Conservation (phyloP, 768 basidiomycete genomes). For the Phanerochaete carnosa region DNA sequence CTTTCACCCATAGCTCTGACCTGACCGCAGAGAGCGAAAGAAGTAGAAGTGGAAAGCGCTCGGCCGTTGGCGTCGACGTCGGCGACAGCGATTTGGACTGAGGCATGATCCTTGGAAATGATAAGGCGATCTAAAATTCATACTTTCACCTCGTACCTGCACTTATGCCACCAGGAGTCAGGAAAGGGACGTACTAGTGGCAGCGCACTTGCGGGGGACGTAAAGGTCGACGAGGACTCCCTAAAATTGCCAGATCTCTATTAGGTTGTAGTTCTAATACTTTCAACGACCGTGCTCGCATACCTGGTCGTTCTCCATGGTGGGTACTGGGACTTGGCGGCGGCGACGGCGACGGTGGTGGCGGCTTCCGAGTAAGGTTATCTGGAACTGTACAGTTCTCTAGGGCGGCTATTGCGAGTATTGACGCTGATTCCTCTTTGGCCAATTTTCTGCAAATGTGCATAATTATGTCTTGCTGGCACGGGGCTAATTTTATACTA, state of each 20-base stretch:
- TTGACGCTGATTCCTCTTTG: conserved; percentile 10
- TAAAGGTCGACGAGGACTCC: conserved; percentile 99
- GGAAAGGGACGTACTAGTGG: conserved; percentile 74
- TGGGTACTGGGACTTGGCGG: conserved; percentile 24
- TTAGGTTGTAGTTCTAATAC: conserved; percentile 3
- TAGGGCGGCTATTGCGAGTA: conserved; percentile 11
- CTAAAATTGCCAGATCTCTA: conserved; percentile 34
- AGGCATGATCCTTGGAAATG: conserved; percentile 98
- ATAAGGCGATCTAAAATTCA: conserved; percentile 81
- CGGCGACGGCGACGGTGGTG: conserved; percentile 18
- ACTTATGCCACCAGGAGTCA: background rate
- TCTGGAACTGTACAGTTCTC: conserved; percentile 28
- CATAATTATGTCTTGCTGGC: background rate
- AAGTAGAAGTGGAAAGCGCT: conserved; percentile 75
- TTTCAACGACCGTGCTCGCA: conserved; percentile 20
- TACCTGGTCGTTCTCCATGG: conserved; percentile 93
- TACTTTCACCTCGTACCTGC: background rate
- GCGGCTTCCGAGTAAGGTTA: conserved; percentile 23
- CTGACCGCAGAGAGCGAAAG: conserved; percentile 92
- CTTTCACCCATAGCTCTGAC: conserved; percentile 95
- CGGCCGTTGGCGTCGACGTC: conserved; percentile 92
- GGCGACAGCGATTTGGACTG: conserved; percentile 92
- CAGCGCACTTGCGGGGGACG: conserved; percentile 99
- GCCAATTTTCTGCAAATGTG: background rate
- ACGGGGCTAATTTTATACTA: no score